Conservation (phyloP, 495 filamentous ascomycete species). For the Staphylotrichum longicolle region DNA sequence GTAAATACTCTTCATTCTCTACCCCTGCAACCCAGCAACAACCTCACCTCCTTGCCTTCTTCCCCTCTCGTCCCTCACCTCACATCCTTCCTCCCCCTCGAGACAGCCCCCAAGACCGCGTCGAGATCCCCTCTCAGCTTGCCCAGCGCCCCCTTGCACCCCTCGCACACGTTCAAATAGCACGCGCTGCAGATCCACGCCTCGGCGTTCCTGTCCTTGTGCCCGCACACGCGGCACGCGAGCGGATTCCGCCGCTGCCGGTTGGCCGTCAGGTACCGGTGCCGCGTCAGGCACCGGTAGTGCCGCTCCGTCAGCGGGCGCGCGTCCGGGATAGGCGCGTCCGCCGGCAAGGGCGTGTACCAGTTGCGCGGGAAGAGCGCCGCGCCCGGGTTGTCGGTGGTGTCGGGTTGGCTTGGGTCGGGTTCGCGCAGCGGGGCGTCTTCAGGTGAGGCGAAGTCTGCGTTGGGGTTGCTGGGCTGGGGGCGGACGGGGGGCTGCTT, state of each 20-base stretch:
- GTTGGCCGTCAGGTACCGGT: constrained; percentile 33
- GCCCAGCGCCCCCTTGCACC: constrained; percentile 21
- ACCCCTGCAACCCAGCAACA: not conserved
- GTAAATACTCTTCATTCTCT: not conserved
- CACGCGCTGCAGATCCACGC: constrained; percentile 35
- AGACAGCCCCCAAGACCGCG: constrained; percentile 19
- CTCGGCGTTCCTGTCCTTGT: constrained; percentile 29
- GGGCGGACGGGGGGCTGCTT: not conserved
- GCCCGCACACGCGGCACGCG: constrained; percentile 31
- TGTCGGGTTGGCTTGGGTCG: constrained; percentile 18
- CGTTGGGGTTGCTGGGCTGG: not conserved
- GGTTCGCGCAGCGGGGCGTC: constrained; percentile 4
- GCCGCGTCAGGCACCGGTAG: constrained; percentile 29
- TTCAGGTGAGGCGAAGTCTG: not conserved
- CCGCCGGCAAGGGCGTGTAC: constrained; percentile 26
- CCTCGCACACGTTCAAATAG: constrained; percentile 27
- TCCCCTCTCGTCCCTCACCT: constrained; percentile 4
- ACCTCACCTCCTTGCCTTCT: not conserved
- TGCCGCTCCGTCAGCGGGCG: constrained; percentile 29
- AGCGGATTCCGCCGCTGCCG: constrained; percentile 32
- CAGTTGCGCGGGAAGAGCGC: constrained; percentile 32
- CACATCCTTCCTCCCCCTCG: constrained; percentile 12
- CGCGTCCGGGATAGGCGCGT: constrained; percentile 25
- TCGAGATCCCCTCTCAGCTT: constrained; percentile 25
- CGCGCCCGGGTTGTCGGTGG: constrained; percentile 33